These are phyloP conservation scores for Blastocladiella emersonii DNA, from an alignment of 371 early-diverging fungal genomes.

Conservation along the genomic window DNA sequence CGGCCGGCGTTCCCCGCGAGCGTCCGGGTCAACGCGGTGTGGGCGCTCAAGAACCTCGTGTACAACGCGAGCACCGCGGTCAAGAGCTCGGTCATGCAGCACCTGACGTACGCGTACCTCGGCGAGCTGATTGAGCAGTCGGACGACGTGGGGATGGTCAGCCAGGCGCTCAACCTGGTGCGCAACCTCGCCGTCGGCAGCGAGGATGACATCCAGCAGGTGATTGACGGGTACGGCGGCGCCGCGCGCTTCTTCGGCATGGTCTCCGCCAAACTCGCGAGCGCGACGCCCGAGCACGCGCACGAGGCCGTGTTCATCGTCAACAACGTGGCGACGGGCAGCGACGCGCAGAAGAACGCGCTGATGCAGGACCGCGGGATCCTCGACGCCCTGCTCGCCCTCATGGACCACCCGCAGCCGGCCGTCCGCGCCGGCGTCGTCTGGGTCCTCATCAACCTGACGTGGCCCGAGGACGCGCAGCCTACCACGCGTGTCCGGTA, in stretches of 20 bases:
- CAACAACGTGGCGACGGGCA: slow-evolving; percentile 62
- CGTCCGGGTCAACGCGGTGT: slow-evolving; percentile 59
- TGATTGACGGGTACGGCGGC: slow-evolving; percentile 55
- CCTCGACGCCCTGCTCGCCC: neutral
- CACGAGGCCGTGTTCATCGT: slow-evolving; percentile 45
- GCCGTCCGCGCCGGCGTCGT: too few relatives aligned
- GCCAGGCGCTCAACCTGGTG: slow-evolving; percentile 62
- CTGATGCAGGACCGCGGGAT: neutral
- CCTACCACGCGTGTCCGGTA: too few relatives aligned
- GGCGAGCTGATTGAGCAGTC: slow-evolving; percentile 21
- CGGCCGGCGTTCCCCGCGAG: slow-evolving; percentile 24
- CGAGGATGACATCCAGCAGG: slow-evolving; percentile 48
- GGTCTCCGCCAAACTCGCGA: neutral
- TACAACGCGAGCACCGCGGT: slow-evolving; percentile 51
- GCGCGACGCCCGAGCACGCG: neutral
- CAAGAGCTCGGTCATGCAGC: slow-evolving; percentile 54
- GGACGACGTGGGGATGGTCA: slow-evolving; percentile 43
- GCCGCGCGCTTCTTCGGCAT: slow-evolving; percentile 27
- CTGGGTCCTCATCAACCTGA: too few relatives aligned
- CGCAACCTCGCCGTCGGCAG: slow-evolving; percentile 61
- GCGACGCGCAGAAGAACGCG: slow-evolving; percentile 38
- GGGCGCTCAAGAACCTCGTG: slow-evolving; percentile 72
- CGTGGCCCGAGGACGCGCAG: too few relatives aligned
- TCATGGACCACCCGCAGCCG: too few relatives aligned
- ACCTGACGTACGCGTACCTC: slow-evolving; percentile 47